A percentile compares a stretch with the other conserved stretches of the same genome.
Evolutionary conservation across 257 asterid genomes (phyloP).

Genomic region (Plantago elongata): DNA sequence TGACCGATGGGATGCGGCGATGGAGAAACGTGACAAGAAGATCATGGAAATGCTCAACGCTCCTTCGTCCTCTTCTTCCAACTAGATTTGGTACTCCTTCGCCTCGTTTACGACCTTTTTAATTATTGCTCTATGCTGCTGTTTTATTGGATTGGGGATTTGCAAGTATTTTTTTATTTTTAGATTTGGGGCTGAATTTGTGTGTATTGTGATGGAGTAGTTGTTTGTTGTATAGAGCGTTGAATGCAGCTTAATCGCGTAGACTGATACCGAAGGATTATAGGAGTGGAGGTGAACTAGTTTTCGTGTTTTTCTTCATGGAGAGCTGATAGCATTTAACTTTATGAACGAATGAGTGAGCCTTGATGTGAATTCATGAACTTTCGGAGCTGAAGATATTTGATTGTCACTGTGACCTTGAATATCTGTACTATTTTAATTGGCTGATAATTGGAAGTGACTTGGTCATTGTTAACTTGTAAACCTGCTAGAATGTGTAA

Average conservation of each 20-base stretch:
- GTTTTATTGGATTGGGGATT: too few relatives aligned
- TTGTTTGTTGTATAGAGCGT: neutral
- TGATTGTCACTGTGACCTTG: neutral
- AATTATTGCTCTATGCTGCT: neutral
- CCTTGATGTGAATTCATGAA: neutral
- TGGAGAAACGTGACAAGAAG: constrained; percentile 92
- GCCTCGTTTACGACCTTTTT: neutral
- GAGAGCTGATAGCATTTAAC: neutral
- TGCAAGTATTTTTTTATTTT: neutral
- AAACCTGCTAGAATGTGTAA: neutral
- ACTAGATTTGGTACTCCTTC: constrained; percentile 20
- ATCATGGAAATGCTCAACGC: constrained; percentile 60
- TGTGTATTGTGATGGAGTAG: neutral
- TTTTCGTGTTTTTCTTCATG: too few relatives aligned
- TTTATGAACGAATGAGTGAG: neutral
- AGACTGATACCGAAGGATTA: neutral
- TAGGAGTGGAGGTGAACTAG: neutral
- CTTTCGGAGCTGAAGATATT: too few relatives aligned
- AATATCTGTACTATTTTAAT: neutral
- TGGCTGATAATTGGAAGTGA: neutral
- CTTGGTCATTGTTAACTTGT: neutral
- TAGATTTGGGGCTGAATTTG: neutral
- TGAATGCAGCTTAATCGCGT: neutral
- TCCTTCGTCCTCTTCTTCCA: constrained; percentile 45
- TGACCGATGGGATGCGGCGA: constrained; percentile 78